These are phyloP conservation scores for Cryptosporidium parvum DNA, from an alignment of 169 alveolate genomes.

Conservation along the genomic window DNA sequence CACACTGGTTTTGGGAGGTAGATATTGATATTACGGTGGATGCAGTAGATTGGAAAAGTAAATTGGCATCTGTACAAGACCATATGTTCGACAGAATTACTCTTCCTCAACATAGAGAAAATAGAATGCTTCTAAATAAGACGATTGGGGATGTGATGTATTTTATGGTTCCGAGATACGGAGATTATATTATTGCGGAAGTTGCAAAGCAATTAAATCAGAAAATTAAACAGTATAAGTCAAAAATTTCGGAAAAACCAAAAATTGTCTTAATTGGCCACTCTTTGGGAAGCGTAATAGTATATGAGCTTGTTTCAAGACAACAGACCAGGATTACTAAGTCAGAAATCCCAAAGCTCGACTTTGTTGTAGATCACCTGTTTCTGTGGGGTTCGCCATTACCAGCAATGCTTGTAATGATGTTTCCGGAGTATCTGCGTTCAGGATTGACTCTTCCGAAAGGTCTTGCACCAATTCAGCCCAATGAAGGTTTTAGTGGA, in stretches of 20 bases:
- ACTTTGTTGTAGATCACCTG: conserved; percentile 84
- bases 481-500: conserved; percentile 70
- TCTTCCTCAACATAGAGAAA: conserved; percentile 71
- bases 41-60: conserved; percentile 72
- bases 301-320: conserved; percentile 83
- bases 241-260: conserved; percentile 81
- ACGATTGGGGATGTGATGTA: conserved; percentile 83
- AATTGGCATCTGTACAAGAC: conserved; percentile 58
- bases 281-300: conserved; percentile 87
- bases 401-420: conserved; percentile 83
- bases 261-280: conserved; percentile 86
- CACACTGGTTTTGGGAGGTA: conserved; percentile 76
- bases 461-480: conserved; percentile 53
- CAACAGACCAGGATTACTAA: conserved; percentile 77
- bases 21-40: conserved; percentile 73
- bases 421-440: conserved; percentile 79
- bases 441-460: conserved; percentile 65
- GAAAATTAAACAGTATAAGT: conserved; percentile 83
- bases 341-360: conserved; percentile 78
- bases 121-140: conserved; percentile 69
- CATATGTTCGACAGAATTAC: conserved; percentile 64
- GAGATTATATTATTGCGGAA: conserved; percentile 83
- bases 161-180: conserved; percentile 85
- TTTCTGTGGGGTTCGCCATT: conserved; percentile 88
- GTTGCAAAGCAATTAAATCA: conserved; percentile 83